phyloP scores from a whole-genome alignment of 2,329 filamentous ascomycete species.

The Podosphaera aphanis region DNA sequence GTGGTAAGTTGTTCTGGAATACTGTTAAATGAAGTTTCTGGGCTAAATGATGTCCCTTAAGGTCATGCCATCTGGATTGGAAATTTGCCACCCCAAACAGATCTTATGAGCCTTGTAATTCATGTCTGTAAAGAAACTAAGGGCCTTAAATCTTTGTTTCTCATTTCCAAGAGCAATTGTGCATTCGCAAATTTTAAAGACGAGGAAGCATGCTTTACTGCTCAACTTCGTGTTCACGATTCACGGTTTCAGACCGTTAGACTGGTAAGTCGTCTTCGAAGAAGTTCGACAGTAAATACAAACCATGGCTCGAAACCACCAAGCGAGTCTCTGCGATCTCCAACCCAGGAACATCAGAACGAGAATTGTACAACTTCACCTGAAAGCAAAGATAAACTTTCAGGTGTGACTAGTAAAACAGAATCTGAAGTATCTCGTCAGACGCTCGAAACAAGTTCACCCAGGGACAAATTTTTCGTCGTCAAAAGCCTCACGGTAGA shows the following conservation, averaged over 20 bases:
- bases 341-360: conserved; percentile 7
- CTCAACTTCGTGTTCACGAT: conserved; percentile 71
- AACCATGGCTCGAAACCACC: conserved; percentile 11
- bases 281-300: conserved; percentile 21
- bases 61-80: conserved; percentile 92
- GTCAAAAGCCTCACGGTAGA: conserved; percentile 82
- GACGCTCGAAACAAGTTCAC: not conserved
- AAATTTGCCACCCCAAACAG: conserved; percentile 67
- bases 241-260: conserved; percentile 70
- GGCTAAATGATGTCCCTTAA: conserved; percentile 24
- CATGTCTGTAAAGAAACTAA: conserved; percentile 61
- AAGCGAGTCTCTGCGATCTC: conserved; percentile 12
- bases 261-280: conserved; percentile 61
- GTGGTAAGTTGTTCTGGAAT: conserved; percentile 23
- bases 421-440: conserved; percentile 3
- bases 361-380: conserved; percentile 10
- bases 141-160: conserved; percentile 67
- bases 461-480: conserved; percentile 63
- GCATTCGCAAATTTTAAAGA: conserved; percentile 89
- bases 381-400: conserved; percentile 16
- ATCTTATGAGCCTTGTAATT: conserved; percentile 64
- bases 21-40: not conserved
- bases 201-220: conserved; percentile 48
- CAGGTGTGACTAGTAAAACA: conserved; percentile 2
- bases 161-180: conserved; percentile 94